phyloP scores from a whole-genome alignment of 257 asterid genomes.

The Plantago ovata region DNA sequence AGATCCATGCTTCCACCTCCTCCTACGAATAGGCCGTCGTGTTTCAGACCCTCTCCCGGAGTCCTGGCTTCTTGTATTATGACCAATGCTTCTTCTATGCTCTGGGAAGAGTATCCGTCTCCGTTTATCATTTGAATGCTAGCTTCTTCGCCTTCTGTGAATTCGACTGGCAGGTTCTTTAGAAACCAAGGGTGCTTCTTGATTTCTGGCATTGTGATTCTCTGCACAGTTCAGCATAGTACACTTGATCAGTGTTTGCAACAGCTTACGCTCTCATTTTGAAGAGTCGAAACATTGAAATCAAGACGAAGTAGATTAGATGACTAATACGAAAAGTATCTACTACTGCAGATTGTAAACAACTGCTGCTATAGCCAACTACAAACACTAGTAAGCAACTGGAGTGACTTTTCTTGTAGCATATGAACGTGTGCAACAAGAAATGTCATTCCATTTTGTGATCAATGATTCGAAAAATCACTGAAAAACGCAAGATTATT shows the following conservation, averaged over 20 bases:
- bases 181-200: constrained; percentile 80
- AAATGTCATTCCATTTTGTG: background rate
- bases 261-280: too few relatives aligned
- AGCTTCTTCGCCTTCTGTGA: constrained; percentile 52
- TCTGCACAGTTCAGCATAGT: constrained; percentile 33
- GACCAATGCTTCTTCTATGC: constrained; percentile 57
- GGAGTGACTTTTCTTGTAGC: background rate
- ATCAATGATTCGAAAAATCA: background rate
- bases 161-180: constrained; percentile 45
- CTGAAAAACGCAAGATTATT: background rate
- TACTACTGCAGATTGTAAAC: background rate
- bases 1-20: constrained; percentile 67
- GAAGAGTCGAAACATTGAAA: background rate
- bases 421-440: background rate
- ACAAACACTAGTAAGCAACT: background rate
- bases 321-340: background rate
- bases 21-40: constrained; percentile 27
- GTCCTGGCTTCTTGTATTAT: constrained; percentile 65
- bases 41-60: constrained; percentile 29
- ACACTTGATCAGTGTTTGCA: background rate
- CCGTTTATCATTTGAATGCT: constrained; percentile 24
- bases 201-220: constrained; percentile 72
- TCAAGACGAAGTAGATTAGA: too few relatives aligned
- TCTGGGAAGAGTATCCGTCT: constrained; percentile 34
- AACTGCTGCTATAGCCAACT: background rate